phyloP scores from a whole-genome alignment of 2,329 filamentous ascomycete genomes.

The Drechslerella dactyloides region DNA sequence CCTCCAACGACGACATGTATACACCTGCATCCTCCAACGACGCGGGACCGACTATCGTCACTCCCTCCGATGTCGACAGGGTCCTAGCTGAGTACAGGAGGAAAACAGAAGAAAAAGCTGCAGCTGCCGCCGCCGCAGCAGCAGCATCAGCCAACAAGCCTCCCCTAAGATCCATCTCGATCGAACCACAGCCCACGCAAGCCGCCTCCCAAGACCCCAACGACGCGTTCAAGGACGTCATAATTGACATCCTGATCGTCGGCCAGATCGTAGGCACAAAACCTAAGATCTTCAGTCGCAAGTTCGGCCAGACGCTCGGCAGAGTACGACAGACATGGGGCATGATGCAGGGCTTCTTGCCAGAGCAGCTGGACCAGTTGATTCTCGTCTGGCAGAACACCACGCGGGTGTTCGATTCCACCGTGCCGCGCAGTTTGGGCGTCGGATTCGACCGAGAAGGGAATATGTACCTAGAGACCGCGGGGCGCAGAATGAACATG shows the following conservation, averaged over 20 bases:
- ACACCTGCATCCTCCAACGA: constrained; percentile 7
- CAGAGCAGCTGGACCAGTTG: constrained; percentile 22
- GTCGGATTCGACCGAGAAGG: constrained; percentile 37
- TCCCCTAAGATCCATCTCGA: constrained; percentile 3
- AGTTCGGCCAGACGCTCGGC: constrained; percentile 38
- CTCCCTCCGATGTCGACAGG: constrained; percentile 34
- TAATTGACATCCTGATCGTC: constrained; percentile 43
- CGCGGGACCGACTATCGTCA: neutral
- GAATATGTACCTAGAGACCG: constrained; percentile 31
- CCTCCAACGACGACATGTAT: neutral
- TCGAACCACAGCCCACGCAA: constrained; percentile 13
- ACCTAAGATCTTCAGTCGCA: constrained; percentile 28
- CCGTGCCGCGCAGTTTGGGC: constrained; percentile 33
- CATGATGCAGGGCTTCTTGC: constrained; percentile 22
- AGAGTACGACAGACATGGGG: constrained; percentile 39
- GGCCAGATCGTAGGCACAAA: constrained; percentile 31
- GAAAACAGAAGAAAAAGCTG: constrained; percentile 8
- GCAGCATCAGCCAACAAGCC: neutral
- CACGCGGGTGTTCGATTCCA: constrained; percentile 41
- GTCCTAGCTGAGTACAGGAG: constrained; percentile 31
- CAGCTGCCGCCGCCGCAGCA: constrained; percentile 12
- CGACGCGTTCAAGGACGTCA: constrained; percentile 31
- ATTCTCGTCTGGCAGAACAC: constrained; percentile 41
- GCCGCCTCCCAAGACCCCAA: constrained; percentile 16
- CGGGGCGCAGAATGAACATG: constrained; percentile 7